Percentiles rank a stretch among this genome's conserved stretches.
phyloP scores from a whole-genome alignment of 306 rosid genomes.

The Corylus avellana region DNA sequence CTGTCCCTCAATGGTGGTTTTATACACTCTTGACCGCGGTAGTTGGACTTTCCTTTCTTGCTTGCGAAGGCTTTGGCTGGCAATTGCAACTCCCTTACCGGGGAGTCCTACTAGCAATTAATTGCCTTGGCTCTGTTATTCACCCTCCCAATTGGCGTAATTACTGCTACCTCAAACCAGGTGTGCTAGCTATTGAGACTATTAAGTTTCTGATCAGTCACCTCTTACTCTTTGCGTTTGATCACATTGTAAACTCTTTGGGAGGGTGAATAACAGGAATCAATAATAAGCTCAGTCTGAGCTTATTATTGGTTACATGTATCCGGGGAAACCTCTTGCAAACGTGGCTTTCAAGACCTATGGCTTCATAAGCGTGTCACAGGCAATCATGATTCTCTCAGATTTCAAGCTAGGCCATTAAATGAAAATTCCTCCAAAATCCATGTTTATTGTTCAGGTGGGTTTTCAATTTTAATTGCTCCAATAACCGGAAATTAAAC shows the following conservation, averaged over 20 bases:
- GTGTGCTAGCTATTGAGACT: slow-evolving; percentile 26
- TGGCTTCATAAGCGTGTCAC: slow-evolving; percentile 74
- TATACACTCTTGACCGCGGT: slow-evolving; percentile 32
- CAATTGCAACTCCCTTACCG: slow-evolving; percentile 89
- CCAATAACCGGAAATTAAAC: neutral
- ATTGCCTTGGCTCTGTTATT: slow-evolving; percentile 54
- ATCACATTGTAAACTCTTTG: slow-evolving; percentile 2
- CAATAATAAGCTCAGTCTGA: no score
- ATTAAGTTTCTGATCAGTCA: neutral
- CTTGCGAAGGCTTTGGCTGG: slow-evolving; percentile 67
- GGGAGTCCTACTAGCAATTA: slow-evolving; percentile 71
- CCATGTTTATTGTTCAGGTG: slow-evolving; percentile 77
- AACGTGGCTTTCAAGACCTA: slow-evolving; percentile 82
- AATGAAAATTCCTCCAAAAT: slow-evolving; percentile 81
- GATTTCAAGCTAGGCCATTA: slow-evolving; percentile 89
- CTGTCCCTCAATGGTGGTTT: slow-evolving; percentile 88
- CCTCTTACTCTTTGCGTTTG: neutral
- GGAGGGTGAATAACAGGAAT: no score
- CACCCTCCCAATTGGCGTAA: slow-evolving; percentile 74
- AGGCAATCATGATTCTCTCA: slow-evolving; percentile 49
- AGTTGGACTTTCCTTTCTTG: slow-evolving; percentile 38
- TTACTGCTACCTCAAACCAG: slow-evolving; percentile 79
- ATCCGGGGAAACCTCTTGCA: slow-evolving; percentile 81
- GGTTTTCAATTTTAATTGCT: neutral
- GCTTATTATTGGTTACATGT: slow-evolving; percentile 64